Conservation (phyloP, 75 land plant genomes). For the Azolla pinnata region DNA sequence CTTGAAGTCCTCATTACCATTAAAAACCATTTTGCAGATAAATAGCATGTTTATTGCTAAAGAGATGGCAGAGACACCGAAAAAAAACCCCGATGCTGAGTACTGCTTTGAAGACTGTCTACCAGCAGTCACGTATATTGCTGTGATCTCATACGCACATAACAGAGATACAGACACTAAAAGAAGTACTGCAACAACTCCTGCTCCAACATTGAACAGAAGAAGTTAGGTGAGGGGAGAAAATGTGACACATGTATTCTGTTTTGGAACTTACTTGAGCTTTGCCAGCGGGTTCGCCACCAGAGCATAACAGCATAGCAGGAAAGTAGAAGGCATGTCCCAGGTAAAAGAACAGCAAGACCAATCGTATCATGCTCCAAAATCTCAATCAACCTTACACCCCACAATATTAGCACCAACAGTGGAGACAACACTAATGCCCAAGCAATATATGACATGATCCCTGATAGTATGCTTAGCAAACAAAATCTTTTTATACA, state of each 20-base stretch:
- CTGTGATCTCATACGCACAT: constrained; percentile 92
- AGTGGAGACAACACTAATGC: constrained; percentile 78
- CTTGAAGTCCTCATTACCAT: constrained; percentile 41
- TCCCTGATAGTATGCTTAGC: constrained; percentile 37
- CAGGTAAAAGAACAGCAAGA: constrained; percentile 90
- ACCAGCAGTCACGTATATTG: constrained; percentile 88
- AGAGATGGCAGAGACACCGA: constrained; percentile 97
- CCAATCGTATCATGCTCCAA: constrained; percentile 75
- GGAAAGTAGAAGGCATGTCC: constrained; percentile 72
- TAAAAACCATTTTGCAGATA: constrained; percentile 94
- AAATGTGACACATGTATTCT: neutral
- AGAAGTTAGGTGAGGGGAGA: neutral
- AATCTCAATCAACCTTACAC: constrained; percentile 53
- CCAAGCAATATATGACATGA: constrained; percentile 65
- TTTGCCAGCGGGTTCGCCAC: constrained; percentile 99
- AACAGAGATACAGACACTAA: constrained; percentile 69
- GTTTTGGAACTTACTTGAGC: constrained; percentile 67
- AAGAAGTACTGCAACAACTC: constrained; percentile 87
- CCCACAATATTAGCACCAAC: constrained; percentile 71
- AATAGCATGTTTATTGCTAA: constrained; percentile 98
- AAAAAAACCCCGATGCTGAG: constrained; percentile 95
- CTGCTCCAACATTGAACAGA: constrained; percentile 37
- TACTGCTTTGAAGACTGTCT: constrained; percentile 58
- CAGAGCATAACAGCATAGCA: constrained; percentile 98
- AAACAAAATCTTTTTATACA: constrained; percentile 62